These are phyloP conservation scores for Aspergillus sp. DNA, from an alignment of 2,329 filamentous ascomycete genomes.

Conservation along the genomic window DNA sequence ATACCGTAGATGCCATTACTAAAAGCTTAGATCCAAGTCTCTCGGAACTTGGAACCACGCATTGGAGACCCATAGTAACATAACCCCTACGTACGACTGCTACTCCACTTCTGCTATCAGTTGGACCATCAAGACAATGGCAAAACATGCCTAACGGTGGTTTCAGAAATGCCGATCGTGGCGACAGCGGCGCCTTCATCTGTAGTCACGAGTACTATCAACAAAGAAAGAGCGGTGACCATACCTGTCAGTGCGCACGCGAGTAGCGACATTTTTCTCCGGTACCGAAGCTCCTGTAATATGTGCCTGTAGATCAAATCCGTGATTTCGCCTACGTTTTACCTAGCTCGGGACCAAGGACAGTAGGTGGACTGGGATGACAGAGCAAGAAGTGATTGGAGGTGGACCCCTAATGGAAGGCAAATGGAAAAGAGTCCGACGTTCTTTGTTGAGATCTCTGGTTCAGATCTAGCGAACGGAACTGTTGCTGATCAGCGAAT, in stretches of 20 bases:
- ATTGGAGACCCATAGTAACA: background rate
- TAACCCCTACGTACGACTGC: background rate
- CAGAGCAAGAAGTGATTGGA: background rate
- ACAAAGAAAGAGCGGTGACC: background rate
- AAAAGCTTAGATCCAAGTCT: background rate
- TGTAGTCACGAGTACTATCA: background rate
- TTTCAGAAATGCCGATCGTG: background rate
- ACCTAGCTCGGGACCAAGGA: background rate
- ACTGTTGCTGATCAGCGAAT: background rate
- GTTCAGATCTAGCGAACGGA: background rate
- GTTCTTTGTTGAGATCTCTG: background rate
- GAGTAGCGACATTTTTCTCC: background rate
- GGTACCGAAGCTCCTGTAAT: background rate
- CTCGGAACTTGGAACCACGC: background rate
- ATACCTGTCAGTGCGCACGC: background rate
- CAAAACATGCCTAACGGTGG: background rate
- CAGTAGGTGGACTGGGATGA: background rate
- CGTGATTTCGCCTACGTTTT: background rate
- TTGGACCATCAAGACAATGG: background rate
- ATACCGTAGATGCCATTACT: background rate
- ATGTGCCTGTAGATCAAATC: background rate
- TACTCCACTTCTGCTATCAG: background rate
- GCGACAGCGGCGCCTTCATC: background rate
- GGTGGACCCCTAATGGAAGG: background rate
- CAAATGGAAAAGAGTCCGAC: no score